Base-by-base conservation (phyloP, 495 filamentous ascomycete genomes). In the Penicillium herquei region DNA sequence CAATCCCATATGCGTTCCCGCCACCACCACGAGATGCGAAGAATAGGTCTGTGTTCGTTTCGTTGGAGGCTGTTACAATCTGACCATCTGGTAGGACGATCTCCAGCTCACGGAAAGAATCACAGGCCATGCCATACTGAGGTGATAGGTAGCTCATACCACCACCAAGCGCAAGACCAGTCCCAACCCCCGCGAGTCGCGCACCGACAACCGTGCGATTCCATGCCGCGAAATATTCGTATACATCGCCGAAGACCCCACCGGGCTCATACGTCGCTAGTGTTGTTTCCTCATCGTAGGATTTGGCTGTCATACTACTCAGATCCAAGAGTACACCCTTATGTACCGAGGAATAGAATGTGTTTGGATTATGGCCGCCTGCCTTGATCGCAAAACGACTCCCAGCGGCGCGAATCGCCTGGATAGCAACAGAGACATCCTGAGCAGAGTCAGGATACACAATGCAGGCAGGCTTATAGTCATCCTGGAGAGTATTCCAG, bases 31-130 rank as follows among this genome's bases (percentile, higher is more conserved):
- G 73, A 31, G 83, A 69, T 3, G 74, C 76, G 18, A 78, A 86
- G 71, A 84, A 87, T 11, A 86, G 76, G 49, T 87, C 84, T 0
- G 77, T 49, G 56, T 86, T 79, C 39, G 70, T 65, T 4, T 68
- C 62, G 7, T 74, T 57, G 18, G 76, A 78, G 3, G 80, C 80
- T 0, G 72, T 82, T 2, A 75, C 68, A 13, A 77, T 74, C 17
- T 65, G 41, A 7, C 82, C 83, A 34, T 77, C 69, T 6, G 82
- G 76, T 0, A 81, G 79, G 18, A 86, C 72, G 46, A 85, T 81
- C 31, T 69, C 61, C 32, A 69, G 37, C 26, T 69, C 63, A 3
- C 66, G 64, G 58, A 69, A 72, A 6, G 62, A 62, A 50, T 72
- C 69, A 40, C 69, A 70, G 14, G 69, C 65, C 57, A 72, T 59